Base-by-base conservation (phyloP, 352 stramenopile species). In the Globisporangium perplexum region DNA sequence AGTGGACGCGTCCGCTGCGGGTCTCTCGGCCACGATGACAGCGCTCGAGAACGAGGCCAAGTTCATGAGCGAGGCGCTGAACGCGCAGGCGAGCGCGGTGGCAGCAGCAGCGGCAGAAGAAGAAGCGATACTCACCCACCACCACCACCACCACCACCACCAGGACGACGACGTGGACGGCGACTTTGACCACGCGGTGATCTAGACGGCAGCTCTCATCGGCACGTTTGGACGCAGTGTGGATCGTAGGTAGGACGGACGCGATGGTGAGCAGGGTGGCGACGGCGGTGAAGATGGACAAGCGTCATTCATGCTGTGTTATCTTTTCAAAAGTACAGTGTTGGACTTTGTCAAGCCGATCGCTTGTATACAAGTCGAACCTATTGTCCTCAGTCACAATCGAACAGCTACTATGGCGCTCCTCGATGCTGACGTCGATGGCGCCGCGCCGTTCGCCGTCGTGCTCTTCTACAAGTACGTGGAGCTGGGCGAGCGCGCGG, bases 381-480 rank as follows among this genome's bases (percentile, higher is more conserved):
- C 18, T 15, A 15, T 42, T 30, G 2, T 6, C 26, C 26, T 6
- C 26, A 2, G 26, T 6, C 26, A 30, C 26, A 30, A 2, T 6
- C 2, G 26, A 2, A 30, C 2, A 30, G 26, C 26, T 5, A 5
- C 26, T 2, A 30, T 30, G 26, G 26, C 26, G 26, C 26, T 30
- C 26, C 26, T 30, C 26, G 5, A 5, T 30, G 26, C 26, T 63
- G 57, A 50, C 28, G 46, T 48, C 53, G 45, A 58, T 55, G 24
- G 15, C 4, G 33, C 2, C 11, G 39, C 35, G 44, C 44, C 43
- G 38, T 97, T 53, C 65, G 62, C 65, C 30, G 79, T 90, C 26
- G 70, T 92, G 63, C 77, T 92, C 22, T 92, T 84, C 69, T 93
- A 93, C 73, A 91, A 90, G 67, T 93, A 93, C 60, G 72, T 83